These are phyloP conservation scores for Mollisia scopiformis DNA, from an alignment of 2,329 filamentous ascomycete genomes.

Conservation along the genomic window DNA sequence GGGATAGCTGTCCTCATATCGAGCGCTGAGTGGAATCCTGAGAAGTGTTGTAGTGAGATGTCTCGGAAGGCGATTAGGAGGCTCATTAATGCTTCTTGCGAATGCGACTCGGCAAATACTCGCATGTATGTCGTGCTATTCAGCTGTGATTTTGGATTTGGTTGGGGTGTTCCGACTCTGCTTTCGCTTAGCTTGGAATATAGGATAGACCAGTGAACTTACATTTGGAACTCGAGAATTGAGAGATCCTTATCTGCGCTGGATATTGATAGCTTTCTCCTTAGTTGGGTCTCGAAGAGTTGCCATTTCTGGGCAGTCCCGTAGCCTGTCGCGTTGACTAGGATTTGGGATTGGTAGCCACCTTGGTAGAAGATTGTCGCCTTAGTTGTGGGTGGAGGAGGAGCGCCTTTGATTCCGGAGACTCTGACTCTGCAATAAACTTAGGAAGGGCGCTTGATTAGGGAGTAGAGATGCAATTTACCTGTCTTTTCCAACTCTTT, in stretches of 20 bases:
- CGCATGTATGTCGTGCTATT: slow-evolving; percentile 50
- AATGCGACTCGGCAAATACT: slow-evolving; percentile 45
- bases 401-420: slow-evolving; percentile 38
- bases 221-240: slow-evolving; percentile 45
- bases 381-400: slow-evolving; percentile 42
- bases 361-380: slow-evolving; percentile 44
- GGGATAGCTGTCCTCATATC: slow-evolving; percentile 42
- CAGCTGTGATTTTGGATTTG: slow-evolving; percentile 45
- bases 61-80: slow-evolving; percentile 6
- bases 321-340: slow-evolving; percentile 51
- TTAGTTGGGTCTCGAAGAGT: slow-evolving; percentile 46
- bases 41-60: slow-evolving; percentile 19
- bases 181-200: slow-evolving; percentile 30
- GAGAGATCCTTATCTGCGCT: slow-evolving; percentile 44
- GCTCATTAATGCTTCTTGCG: slow-evolving; percentile 35
- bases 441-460: not conserved
- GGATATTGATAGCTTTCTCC: slow-evolving; percentile 45
- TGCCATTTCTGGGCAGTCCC: slow-evolving; percentile 46
- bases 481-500: slow-evolving; percentile 45
- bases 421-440: slow-evolving; percentile 39
- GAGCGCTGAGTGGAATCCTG: slow-evolving; percentile 32
- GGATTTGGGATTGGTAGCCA: slow-evolving; percentile 49
- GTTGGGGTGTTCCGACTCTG: slow-evolving; percentile 31
- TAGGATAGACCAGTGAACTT: slow-evolving; percentile 32
- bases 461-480: not conserved